Conservation (phyloP, 441 rosid genomes). For the Pelargonium citronellum region DNA sequence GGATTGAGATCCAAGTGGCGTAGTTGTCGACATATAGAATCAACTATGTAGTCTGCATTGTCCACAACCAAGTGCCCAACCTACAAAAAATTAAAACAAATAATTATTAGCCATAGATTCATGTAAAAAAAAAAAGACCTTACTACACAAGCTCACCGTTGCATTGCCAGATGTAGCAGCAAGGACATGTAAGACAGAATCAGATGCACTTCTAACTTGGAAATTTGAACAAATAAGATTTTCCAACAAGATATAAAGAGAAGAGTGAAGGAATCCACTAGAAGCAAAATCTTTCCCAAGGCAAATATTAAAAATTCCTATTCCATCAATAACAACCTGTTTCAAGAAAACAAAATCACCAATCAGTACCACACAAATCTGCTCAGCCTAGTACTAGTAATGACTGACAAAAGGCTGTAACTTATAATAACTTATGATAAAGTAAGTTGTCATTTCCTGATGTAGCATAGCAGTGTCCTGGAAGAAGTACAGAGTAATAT, state of each 20-base stretch:
- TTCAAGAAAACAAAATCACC: slow-evolving; percentile 17
- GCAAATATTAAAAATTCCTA: slow-evolving; percentile 69
- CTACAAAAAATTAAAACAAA: slow-evolving; percentile 35
- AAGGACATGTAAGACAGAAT: slow-evolving; percentile 66
- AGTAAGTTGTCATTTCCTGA: slow-evolving; percentile 45
- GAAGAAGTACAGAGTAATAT: slow-evolving; percentile 52
- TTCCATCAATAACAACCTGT: slow-evolving; percentile 77
- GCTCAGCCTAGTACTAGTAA: neutral
- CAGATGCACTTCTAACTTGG: slow-evolving; percentile 74
- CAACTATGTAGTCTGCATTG: slow-evolving; percentile 86
- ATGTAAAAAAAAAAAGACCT: slow-evolving; percentile 10
- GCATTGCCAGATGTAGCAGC: slow-evolving; percentile 52
- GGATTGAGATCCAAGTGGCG: slow-evolving; percentile 90
- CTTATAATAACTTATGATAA: slow-evolving; percentile 5
- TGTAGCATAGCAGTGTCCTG: slow-evolving; percentile 72
- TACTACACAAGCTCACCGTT: slow-evolving; percentile 43
- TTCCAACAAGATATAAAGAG: slow-evolving; percentile 86
- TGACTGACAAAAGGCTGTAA: slow-evolving; percentile 4
- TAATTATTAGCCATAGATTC: slow-evolving; percentile 11
- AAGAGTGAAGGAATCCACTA: slow-evolving; percentile 84
- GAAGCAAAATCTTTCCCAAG: slow-evolving; percentile 69
- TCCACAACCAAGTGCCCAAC: slow-evolving; percentile 83
- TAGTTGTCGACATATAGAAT: slow-evolving; percentile 82
- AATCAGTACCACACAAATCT: slow-evolving; percentile 12
- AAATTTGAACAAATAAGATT: slow-evolving; percentile 63